Conservation (phyloP, 371 early-diverging fungal species). For the Vairimorpha necatrix region DNA sequence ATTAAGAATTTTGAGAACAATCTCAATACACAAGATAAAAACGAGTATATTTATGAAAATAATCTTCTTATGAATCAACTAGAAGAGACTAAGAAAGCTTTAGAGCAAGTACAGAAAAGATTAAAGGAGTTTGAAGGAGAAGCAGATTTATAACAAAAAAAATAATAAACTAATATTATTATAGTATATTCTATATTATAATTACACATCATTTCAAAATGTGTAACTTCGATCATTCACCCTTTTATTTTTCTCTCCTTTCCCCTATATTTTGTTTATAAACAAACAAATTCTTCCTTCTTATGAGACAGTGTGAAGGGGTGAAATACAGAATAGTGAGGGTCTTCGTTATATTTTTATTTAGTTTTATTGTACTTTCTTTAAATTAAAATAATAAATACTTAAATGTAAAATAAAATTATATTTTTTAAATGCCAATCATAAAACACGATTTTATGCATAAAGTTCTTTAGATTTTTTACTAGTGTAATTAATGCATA, state of each 20-base stretch:
- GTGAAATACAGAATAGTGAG: background rate
- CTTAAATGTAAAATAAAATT: background rate
- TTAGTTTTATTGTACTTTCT: conserved; percentile 2
- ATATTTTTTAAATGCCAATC: too few species aligned
- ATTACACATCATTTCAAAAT: too few species aligned
- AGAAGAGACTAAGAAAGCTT: background rate
- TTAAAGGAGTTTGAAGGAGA: background rate
- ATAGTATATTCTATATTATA: background rate
- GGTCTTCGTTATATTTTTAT: background rate
- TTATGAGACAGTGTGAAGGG: background rate
- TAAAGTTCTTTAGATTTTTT: too few species aligned
- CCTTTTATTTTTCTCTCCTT: background rate
- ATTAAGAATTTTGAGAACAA: background rate
- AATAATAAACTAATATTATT: background rate
- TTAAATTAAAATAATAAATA: background rate
- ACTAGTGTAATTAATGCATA: too few species aligned
- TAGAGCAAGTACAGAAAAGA: background rate
- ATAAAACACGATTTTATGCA: too few species aligned
- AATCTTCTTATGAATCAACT: background rate
- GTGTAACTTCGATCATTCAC: too few species aligned
- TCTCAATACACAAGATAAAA: background rate
- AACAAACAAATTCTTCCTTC: background rate
- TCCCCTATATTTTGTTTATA: background rate
- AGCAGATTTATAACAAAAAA: background rate
- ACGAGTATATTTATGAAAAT: background rate